Evolutionary conservation across 108 stramenopile species (phyloP).

Genomic region (Epithemia pelagica): DNA sequence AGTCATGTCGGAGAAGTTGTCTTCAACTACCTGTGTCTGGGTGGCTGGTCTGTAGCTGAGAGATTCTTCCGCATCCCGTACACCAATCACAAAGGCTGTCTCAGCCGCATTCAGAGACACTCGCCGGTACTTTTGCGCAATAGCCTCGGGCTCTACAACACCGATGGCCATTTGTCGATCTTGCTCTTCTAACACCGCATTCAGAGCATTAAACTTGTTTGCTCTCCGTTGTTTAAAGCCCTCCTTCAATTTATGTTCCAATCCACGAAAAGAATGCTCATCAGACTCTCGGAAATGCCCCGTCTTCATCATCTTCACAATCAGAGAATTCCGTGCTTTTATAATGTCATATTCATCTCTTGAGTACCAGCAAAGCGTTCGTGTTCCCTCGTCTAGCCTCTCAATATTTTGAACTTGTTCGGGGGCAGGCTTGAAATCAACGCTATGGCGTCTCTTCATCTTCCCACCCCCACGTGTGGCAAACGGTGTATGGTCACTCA

Average conservation of each 20-base stretch:
- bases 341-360: constrained; percentile 16
- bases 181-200: constrained; percentile 28
- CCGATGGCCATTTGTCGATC: constrained; percentile 7
- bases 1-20: not conserved
- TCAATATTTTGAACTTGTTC: constrained; percentile 2
- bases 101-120: not conserved
- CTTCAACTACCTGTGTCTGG: not conserved
- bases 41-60: not conserved
- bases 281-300: constrained; percentile 11
- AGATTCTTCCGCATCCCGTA: constrained; percentile 8
- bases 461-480: not conserved
- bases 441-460: constrained; percentile 1
- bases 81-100: constrained; percentile 3
- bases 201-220: constrained; percentile 21
- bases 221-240: constrained; percentile 14
- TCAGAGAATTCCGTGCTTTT: constrained; percentile 9
- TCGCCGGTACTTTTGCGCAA: constrained; percentile 6
- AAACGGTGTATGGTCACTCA: not conserved
- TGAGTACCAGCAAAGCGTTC: constrained; percentile 7
- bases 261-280: constrained; percentile 18
- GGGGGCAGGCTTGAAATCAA: constrained; percentile 1
- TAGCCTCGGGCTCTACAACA: constrained; percentile 7
- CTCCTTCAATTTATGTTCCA: constrained; percentile 18
- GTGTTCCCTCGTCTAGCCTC: not conserved
- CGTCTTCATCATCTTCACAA: constrained; percentile 11